Conservation (phyloP, 495 filamentous ascomycete species). For the Aspergillus affinis region DNA sequence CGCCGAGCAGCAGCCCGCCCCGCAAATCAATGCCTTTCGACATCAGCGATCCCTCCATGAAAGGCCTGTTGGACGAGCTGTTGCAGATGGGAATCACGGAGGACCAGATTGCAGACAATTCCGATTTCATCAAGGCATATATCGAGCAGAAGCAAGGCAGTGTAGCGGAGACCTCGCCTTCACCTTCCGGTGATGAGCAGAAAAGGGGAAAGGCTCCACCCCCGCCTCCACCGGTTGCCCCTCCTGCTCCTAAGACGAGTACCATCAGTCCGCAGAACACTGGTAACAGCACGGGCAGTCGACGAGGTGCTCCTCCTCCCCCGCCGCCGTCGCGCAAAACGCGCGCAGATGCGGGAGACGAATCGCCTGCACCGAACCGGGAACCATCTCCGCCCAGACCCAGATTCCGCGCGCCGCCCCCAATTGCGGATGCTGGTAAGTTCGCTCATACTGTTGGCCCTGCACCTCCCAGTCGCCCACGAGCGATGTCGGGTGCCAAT, state of each 20-base stretch:
- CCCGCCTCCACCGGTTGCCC: slow-evolving; percentile 58
- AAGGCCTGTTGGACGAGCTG: slow-evolving; percentile 80
- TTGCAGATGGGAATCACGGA: slow-evolving; percentile 85
- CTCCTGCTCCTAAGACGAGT: slow-evolving; percentile 47
- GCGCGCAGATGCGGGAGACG: slow-evolving; percentile 49
- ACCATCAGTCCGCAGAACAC: slow-evolving; percentile 69
- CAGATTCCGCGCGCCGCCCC: slow-evolving; percentile 79
- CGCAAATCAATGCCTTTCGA: slow-evolving; percentile 68
- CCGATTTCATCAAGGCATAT: slow-evolving; percentile 92
- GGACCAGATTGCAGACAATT: slow-evolving; percentile 87
- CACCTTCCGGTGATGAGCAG: slow-evolving; percentile 31
- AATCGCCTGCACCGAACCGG: slow-evolving; percentile 49
- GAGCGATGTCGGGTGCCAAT: slow-evolving; percentile 58
- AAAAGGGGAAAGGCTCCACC: slow-evolving; percentile 54
- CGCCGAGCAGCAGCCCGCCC: slow-evolving; percentile 30
- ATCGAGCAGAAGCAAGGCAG: slow-evolving; percentile 76
- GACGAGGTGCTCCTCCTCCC: slow-evolving; percentile 74
- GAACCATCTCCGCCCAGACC: slow-evolving; percentile 50
- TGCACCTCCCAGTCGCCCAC: slow-evolving; percentile 50
- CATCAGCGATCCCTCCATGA: slow-evolving; percentile 77
- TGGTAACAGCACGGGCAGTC: slow-evolving; percentile 58
- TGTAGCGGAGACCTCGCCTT: slow-evolving; percentile 32
- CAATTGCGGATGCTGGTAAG: slow-evolving; percentile 82
- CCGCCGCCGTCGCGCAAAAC: slow-evolving; percentile 77
- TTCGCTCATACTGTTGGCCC: slow-evolving; percentile 60